A percentile compares a stretch with the other conserved stretches of the same genome.
Conservation (phyloP, 129 eudicot species). For the Centrapalus pauciflorus region DNA sequence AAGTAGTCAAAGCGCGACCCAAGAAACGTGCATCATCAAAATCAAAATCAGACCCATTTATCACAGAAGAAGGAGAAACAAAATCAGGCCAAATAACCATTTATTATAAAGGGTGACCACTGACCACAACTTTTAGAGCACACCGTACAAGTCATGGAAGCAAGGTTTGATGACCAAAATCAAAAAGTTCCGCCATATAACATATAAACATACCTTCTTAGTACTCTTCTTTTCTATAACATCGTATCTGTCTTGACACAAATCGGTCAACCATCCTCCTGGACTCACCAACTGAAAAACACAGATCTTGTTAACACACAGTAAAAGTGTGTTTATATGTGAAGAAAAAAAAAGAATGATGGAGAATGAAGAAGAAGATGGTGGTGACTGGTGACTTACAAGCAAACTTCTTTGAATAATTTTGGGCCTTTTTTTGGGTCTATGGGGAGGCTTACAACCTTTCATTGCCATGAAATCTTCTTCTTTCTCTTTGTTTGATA, state of each 20-base stretch:
- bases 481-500: constrained; percentile 61
- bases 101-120: background rate
- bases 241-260: constrained; percentile 58
- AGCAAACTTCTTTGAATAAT: constrained; percentile 50
- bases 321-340: background rate
- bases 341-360: background rate
- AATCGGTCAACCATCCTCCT: constrained; percentile 56
- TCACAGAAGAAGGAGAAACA: background rate
- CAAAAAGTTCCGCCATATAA: background rate
- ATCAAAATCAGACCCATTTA: background rate
- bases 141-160: constrained; percentile 7
- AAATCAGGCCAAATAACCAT: background rate
- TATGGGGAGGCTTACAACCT: constrained; percentile 59
- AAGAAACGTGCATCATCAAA: background rate
- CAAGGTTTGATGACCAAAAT: background rate
- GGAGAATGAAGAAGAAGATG: background rate
- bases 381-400: constrained; percentile 26
- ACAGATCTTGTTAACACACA: constrained; percentile 12
- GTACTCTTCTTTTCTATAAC: constrained; percentile 53
- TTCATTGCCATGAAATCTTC: constrained; percentile 75
- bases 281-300: constrained; percentile 58
- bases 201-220: constrained; percentile 45
- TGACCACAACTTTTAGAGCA: background rate
- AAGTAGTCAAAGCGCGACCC: background rate
- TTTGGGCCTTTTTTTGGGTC: constrained; percentile 65